phyloP scores from a whole-genome alignment of 106 monocot species.

The Phalaenopsis aphrodite region DNA sequence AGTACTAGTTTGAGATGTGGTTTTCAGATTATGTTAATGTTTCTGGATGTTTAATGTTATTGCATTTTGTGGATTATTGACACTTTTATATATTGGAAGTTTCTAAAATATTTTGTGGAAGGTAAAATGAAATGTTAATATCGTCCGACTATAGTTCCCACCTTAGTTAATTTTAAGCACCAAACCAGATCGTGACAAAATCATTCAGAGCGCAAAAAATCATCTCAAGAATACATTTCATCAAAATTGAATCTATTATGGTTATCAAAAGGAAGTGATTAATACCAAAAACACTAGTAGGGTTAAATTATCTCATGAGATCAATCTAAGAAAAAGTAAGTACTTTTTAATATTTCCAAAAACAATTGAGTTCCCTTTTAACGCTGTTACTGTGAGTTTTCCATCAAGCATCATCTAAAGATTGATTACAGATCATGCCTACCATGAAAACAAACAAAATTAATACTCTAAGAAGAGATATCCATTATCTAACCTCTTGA shows the following conservation, averaged over 20 bases:
- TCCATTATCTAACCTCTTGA: slow-evolving; percentile 25
- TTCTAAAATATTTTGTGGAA: too few species aligned
- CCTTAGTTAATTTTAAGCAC: too few species aligned
- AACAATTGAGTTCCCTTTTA: neutral
- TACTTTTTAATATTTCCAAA: neutral
- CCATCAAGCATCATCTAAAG: neutral
- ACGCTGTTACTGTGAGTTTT: neutral
- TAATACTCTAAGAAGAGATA: neutral
- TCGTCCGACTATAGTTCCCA: too few species aligned
- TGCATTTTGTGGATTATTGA: too few species aligned
- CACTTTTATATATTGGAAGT: too few species aligned
- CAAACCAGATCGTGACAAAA: neutral
- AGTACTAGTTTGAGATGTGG: too few species aligned
- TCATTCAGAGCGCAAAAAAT: neutral
- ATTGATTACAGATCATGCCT: neutral
- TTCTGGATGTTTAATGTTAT: too few species aligned
- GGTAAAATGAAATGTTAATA: too few species aligned
- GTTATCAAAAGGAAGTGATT: neutral
- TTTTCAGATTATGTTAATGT: too few species aligned
- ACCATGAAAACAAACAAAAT: neutral
- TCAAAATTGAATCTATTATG: neutral
- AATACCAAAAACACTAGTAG: neutral
- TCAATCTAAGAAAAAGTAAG: neutral
- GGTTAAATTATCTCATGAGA: neutral
- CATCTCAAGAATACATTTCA: neutral